Conservation (phyloP, 2,329 filamentous ascomycete genomes). For the Epichloe bromicola region DNA sequence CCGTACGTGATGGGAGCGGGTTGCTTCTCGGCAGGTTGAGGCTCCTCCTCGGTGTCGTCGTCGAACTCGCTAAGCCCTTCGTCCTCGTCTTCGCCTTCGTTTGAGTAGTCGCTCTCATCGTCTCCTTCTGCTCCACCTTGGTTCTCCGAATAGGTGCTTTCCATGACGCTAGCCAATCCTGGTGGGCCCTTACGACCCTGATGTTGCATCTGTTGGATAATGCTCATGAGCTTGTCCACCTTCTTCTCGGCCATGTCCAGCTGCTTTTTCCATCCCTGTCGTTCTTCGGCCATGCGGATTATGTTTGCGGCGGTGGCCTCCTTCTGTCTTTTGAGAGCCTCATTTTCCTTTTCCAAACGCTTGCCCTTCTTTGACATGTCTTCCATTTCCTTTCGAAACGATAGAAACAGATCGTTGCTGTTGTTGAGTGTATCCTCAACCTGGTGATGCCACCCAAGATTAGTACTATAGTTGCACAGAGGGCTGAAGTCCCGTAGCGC, state of each 20-base stretch:
- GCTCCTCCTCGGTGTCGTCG: constrained; percentile 43
- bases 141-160: constrained; percentile 44
- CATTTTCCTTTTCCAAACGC: constrained; percentile 90
- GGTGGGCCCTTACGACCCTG: constrained; percentile 70
- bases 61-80: constrained; percentile 53
- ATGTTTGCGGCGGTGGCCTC: constrained; percentile 91
- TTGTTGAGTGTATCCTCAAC: constrained; percentile 98
- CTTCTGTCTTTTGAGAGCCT: constrained; percentile 80
- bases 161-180: constrained; percentile 47
- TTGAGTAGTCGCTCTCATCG: constrained; percentile 48
- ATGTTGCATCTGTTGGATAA: constrained; percentile 93
- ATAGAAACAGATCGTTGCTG: constrained; percentile 92
- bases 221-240: constrained; percentile 82
- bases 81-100: constrained; percentile 38
- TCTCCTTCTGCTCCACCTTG: constrained; percentile 37
- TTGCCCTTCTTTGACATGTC: constrained; percentile 99
- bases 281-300: constrained; percentile 91
- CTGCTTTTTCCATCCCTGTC: constrained; percentile 70
- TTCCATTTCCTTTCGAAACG: constrained; percentile 98
- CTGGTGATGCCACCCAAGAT: constrained; percentile 30
- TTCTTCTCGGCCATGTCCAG: constrained; percentile 44
- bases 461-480: background rate
- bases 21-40: constrained; percentile 21
- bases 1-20: constrained; percentile 30
- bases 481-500: constrained; percentile 20